phyloP scores from a whole-genome alignment of 2,329 filamentous ascomycete genomes.

The Fusarium sp. region DNA sequence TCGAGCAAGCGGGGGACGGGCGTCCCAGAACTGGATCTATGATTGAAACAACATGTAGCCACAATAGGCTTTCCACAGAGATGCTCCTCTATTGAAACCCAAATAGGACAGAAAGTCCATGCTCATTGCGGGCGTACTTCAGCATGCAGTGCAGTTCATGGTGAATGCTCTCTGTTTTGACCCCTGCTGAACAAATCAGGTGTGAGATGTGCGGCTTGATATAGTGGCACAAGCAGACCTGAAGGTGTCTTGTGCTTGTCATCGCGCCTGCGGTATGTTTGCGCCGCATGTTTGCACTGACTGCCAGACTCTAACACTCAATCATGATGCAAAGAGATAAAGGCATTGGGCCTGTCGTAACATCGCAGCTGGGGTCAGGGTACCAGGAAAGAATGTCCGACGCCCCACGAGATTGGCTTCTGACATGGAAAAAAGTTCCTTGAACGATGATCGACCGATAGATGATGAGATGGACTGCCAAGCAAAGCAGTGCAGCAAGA shows the following conservation, averaged over 20 bases:
- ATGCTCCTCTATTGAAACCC: constrained; percentile 22
- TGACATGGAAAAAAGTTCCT: constrained; percentile 32
- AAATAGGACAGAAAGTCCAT: constrained; percentile 10
- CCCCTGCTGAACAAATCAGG: constrained; percentile 6
- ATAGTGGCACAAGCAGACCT: neutral
- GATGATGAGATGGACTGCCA: constrained; percentile 32
- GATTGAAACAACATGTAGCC: constrained; percentile 30
- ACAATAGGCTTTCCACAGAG: constrained; percentile 11
- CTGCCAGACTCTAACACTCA: neutral
- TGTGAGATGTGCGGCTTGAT: neutral
- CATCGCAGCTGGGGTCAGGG: neutral
- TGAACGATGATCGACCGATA: constrained; percentile 43
- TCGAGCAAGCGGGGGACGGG: neutral
- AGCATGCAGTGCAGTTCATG: constrained; percentile 6
- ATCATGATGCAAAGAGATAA: constrained; percentile 1
- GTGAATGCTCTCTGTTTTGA: neutral
- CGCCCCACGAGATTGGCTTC: constrained; percentile 41
- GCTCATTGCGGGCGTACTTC: constrained; percentile 16
- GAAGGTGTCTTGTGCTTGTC: neutral
- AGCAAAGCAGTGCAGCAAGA: constrained; percentile 4
- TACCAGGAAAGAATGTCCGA: constrained; percentile 7
- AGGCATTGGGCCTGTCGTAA: neutral
- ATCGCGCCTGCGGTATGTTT: neutral
- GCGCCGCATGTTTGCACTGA: constrained; percentile 4
- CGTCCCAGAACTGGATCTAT: constrained; percentile 6